Base-by-base conservation (phyloP, 176 grass and related monocot genomes). In the Phoenix roebelenii region DNA sequence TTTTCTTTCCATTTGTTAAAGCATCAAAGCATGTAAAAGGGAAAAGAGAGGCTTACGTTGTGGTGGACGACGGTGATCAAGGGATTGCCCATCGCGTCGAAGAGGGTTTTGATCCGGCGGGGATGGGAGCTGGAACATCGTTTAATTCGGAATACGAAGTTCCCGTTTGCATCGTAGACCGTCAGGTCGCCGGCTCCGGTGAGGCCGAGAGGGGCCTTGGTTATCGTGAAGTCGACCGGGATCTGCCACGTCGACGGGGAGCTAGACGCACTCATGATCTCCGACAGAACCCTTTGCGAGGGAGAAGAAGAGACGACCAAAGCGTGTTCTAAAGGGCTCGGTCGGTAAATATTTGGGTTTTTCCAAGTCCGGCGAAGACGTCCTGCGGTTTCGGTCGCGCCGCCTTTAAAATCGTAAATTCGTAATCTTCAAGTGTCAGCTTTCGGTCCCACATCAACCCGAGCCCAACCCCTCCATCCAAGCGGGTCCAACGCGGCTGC, bases 201-300 rank as follows among this genome's bases (percentile, higher is more conserved):
- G 35, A 44, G 35, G 35, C 9, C 9, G 35, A 44, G 35, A 44
- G 69, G 60, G 19, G 72, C 66, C 54, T 77, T 89, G 69, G 64
- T 44, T 39, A 89, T 60, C 48, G 16, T 84, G 65, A 74, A 80
- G 50, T 89, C 85, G 14, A 89, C 69, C 16, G 85, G 80, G 5
- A 84, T 44, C 35, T 44, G 53, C 51, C 71, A 66, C 22, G n/a
- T 22, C 23, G 62, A 63, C 59, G 66, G 66, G 66, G 52, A 4
- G 19, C 49, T 25, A 35, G 23, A 0, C 22, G 49, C 7, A 49
- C 2, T 60, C 7, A 15, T 18, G 28, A 14, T 44, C 35, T 44
- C 35, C 35, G 10, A 44, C 10, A 9, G 35, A 44, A 44, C 10
- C 35, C 35, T 44, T 44, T 9, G 9, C 35, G 35, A 44, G 35